Evolutionary conservation across 192 early-diverging fungal species (phyloP).

Genomic region (Podila epigama): DNA sequence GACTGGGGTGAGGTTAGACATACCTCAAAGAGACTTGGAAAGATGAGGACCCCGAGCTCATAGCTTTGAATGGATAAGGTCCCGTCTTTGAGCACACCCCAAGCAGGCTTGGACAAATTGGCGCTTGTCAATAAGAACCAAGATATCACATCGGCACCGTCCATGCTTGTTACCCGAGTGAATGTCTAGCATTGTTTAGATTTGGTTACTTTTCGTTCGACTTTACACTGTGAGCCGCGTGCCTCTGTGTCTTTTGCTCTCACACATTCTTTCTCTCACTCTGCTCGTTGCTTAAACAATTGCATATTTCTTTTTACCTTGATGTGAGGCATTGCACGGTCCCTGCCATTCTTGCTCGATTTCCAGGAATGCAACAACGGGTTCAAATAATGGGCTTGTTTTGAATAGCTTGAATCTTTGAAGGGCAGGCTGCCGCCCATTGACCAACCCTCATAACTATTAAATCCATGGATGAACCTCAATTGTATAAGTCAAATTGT

Average conservation of each 20-base stretch:
- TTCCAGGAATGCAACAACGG: constrained; percentile 60
- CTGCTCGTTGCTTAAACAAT: too few relatives aligned
- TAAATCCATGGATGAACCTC: background rate
- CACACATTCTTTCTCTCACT: too few relatives aligned
- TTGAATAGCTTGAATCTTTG: constrained; percentile 53
- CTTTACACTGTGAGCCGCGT: too few relatives aligned
- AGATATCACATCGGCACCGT: constrained; percentile 35
- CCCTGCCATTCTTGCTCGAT: constrained; percentile 54
- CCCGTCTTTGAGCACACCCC: constrained; percentile 62
- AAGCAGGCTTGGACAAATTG: constrained; percentile 75
- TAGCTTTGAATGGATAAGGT: constrained; percentile 69
- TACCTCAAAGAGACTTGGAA: constrained; percentile 67
- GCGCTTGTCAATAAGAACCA: constrained; percentile 55
- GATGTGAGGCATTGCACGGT: constrained; percentile 73
- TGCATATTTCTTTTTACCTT: constrained; percentile 47
- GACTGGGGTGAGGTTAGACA: background rate
- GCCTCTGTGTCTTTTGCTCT: too few relatives aligned
- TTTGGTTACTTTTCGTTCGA: too few relatives aligned
- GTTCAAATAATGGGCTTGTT: constrained; percentile 61
- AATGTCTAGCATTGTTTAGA: constrained; percentile 48
- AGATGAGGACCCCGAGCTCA: constrained; percentile 70
- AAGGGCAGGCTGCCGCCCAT: constrained; percentile 53
- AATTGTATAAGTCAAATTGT: background rate
- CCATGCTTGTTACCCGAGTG: constrained; percentile 45
- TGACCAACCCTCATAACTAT: constrained; percentile 67